Evolutionary conservation across 2,329 filamentous ascomycete genomes (phyloP).

Genomic region (Rutstroemia sp.): DNA sequence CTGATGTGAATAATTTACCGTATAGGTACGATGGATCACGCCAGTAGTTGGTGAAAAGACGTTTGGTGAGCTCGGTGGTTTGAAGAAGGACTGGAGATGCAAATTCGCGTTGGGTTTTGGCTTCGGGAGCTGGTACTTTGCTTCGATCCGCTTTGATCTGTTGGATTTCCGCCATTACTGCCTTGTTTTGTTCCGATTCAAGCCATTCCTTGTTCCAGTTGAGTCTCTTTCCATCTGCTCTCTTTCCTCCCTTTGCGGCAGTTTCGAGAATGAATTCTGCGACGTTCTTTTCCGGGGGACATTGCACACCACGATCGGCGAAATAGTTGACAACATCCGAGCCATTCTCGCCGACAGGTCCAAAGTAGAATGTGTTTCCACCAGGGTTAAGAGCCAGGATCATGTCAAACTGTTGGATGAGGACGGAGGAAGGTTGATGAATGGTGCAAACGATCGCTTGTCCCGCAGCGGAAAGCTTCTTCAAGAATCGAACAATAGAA

Average conservation of each 20-base stretch:
- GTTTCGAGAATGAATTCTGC: constrained; percentile 62
- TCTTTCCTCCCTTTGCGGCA: constrained; percentile 43
- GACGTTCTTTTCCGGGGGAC: constrained; percentile 59
- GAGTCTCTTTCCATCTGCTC: constrained; percentile 45
- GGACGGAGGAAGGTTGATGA: constrained; percentile 61
- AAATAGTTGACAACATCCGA: constrained; percentile 61
- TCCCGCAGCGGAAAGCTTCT: constrained; percentile 58
- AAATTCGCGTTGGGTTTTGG: constrained; percentile 46
- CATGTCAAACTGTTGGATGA: constrained; percentile 69
- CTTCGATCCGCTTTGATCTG: constrained; percentile 27
- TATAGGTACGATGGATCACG: constrained; percentile 70
- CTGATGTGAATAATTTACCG: constrained; percentile 64
- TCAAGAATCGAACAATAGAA: constrained; percentile 60
- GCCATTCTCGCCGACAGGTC: constrained; percentile 61
- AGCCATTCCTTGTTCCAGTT: constrained; percentile 74
- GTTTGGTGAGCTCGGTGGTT: constrained; percentile 57
- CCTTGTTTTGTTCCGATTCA: constrained; percentile 52
- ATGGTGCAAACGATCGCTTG: constrained; percentile 70
- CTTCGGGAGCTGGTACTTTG: constrained; percentile 33
- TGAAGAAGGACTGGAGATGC: constrained; percentile 58
- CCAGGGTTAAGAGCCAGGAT: constrained; percentile 61
- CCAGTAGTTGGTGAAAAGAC: constrained; percentile 68
- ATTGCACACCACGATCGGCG: constrained; percentile 54
- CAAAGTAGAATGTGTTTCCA: constrained; percentile 66
- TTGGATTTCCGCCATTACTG: constrained; percentile 57